phyloP scores from a whole-genome alignment of 2,329 filamentous ascomycete genomes.

The Fusarium bactridioides region DNA sequence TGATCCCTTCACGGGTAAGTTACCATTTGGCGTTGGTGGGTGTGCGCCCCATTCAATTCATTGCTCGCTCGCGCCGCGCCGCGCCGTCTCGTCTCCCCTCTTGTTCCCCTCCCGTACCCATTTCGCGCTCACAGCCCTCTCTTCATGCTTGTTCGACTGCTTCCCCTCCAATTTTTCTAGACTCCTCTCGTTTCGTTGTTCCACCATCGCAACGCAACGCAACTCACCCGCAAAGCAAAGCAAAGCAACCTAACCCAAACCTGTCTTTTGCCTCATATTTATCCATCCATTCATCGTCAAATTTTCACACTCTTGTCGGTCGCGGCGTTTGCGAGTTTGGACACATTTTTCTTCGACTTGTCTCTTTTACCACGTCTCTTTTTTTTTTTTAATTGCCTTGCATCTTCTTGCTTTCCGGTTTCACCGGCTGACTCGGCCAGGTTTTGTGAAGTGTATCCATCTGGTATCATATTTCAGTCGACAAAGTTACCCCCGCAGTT shows the following conservation, averaged over 20 bases:
- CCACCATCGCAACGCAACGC: conserved; percentile 20
- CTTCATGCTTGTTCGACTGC: conserved; percentile 20
- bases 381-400: conserved; percentile 5
- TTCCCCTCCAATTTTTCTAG: conserved; percentile 33
- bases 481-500: conserved; percentile 40
- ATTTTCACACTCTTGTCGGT: conserved; percentile 20
- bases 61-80: conserved; percentile 18
- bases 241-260: conserved; percentile 15
- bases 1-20: conserved; percentile 53
- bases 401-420: conserved; percentile 16
- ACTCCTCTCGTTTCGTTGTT: conserved; percentile 19
- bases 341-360: conserved; percentile 11
- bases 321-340: conserved; percentile 25
- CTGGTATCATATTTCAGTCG: conserved; percentile 40
- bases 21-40: conserved; percentile 12
- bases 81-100: conserved; percentile 26
- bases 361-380: conserved; percentile 12
- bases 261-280: conserved; percentile 22
- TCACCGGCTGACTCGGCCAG: conserved; percentile 38
- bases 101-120: conserved; percentile 27
- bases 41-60: conserved; percentile 27
- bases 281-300: conserved; percentile 5
- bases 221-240: not conserved
- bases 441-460: conserved; percentile 47
- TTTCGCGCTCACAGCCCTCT: conserved; percentile 13